A percentile compares a stretch with the other conserved stretches of the same genome.
phyloP scores from a whole-genome alignment of 345 rosid genomes.

The Citrus mangshanensis region DNA sequence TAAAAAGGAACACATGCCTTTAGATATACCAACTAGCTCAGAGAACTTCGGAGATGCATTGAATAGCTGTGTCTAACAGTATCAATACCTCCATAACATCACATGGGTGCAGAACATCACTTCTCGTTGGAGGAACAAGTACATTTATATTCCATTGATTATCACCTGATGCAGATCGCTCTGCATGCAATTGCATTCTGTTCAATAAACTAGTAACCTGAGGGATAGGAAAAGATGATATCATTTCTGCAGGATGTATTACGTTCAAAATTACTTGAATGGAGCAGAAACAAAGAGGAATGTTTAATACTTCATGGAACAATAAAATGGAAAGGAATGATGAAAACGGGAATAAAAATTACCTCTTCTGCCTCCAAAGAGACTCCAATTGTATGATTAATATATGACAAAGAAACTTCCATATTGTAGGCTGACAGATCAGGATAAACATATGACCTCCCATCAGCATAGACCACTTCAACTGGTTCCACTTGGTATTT shows the following conservation, averaged over 20 bases:
- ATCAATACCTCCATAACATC: conserved; percentile 87
- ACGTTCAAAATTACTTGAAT: not conserved
- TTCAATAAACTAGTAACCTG: conserved; percentile 72
- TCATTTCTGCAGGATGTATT: not conserved
- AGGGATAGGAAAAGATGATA: conserved; percentile 10
- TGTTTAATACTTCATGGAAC: not conserved
- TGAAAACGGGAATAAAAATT: conserved; percentile 9
- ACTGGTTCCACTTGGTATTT: conserved; percentile 93
- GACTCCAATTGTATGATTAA: conserved; percentile 69
- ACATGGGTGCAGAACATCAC: conserved; percentile 90
- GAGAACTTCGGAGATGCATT: not conserved
- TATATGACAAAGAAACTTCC: conserved; percentile 83
- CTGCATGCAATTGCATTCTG: conserved; percentile 74
- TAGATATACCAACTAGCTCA: conserved; percentile 3
- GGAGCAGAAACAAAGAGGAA: not conserved
- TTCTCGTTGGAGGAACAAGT: conserved; percentile 77
- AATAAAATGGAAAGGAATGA: not conserved
- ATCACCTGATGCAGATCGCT: conserved; percentile 33
- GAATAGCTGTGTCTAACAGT: not conserved
- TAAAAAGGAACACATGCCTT: conserved; percentile 21
- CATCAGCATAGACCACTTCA: conserved; percentile 64
- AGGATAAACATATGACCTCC: conserved; percentile 63
- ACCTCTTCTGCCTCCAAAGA: conserved; percentile 76
- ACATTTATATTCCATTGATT: conserved; percentile 46
- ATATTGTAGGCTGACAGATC: conserved; percentile 69